Base-by-base conservation (phyloP, 768 basidiomycete species). In the Ramaria rubella region DNA sequence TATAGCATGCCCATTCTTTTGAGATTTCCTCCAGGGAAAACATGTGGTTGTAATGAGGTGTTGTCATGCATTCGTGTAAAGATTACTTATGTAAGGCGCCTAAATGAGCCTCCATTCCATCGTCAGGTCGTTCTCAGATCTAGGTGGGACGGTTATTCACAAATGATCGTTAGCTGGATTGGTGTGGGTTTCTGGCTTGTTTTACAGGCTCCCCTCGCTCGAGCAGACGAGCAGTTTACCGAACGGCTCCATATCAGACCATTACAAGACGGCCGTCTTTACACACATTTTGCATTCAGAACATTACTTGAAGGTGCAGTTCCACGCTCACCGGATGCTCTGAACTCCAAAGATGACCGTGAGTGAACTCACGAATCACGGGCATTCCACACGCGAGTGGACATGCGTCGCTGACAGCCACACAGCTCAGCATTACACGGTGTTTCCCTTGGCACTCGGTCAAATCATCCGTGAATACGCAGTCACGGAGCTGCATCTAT, bases 371-470 rank as follows among this genome's bases (percentile, higher is more conserved):
- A n/a, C n/a, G 33, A 26, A 23, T 30, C 11, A 21, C n/a, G 6
- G 27, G 24, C 12, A 61, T 12, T 30, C 23, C 34, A 11, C 40
- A 33, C 30, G n/a, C 38, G 19, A 9, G 50, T 30, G 19, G 12
- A 23, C 36, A 17, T 59, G 52, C 59, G 33, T 45, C 58, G 42
- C 21, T n/a, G n/a, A n/a, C n/a, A n/a, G n/a, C n/a, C n/a, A 8
- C 5, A 5, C 59, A 91, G 89, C 82, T 42, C 90, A 90, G 69
- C 93, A 96, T 64, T 93, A 93, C 62, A 83, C 81, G 3, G 68
- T 96, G 14, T 91, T 96, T 59, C 94, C 95, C 0, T 79, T 95
- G 15, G 78, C 87, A 2, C 75, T 98, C 17, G 88, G 94, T 3
- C 87, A 95, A 65, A 86, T 97, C 34, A 75, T 97, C 19, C 83